phyloP scores from a whole-genome alignment of 148 eudicot genomes.

The Cornus florida region DNA sequence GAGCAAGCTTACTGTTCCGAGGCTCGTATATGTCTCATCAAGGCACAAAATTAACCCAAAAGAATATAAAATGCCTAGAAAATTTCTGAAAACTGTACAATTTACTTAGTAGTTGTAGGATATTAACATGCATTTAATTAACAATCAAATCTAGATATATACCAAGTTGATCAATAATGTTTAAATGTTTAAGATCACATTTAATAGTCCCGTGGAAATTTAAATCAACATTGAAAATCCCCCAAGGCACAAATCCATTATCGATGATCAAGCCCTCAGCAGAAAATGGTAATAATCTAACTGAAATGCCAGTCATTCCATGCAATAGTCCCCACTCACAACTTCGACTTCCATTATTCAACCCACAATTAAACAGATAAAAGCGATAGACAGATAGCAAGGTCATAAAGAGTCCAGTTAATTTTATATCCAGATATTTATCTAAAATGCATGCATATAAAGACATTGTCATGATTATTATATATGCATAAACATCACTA shows the following conservation, averaged over 20 bases:
- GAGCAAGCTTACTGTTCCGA: no score
- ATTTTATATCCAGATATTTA: neutral
- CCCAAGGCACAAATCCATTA: neutral
- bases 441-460: neutral
- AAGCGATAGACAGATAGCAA: neutral
- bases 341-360: neutral
- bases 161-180: neutral
- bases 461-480: neutral
- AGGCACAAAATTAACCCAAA: neutral
- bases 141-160: neutral
- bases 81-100: neutral
- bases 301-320: neutral
- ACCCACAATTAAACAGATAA: neutral
- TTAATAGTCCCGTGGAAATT: neutral
- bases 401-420: neutral
- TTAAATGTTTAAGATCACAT: neutral
- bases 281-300: neutral
- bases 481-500: neutral
- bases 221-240: neutral
- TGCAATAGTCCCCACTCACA: neutral
- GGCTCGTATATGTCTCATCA: neutral
- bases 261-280: neutral
- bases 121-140: no score
- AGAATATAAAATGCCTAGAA: neutral
- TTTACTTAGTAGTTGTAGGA: neutral